A percentile compares a stretch with the other conserved stretches of the same genome.
Conservation (phyloP, 257 asterid species). For the Solanum dulcamara region DNA sequence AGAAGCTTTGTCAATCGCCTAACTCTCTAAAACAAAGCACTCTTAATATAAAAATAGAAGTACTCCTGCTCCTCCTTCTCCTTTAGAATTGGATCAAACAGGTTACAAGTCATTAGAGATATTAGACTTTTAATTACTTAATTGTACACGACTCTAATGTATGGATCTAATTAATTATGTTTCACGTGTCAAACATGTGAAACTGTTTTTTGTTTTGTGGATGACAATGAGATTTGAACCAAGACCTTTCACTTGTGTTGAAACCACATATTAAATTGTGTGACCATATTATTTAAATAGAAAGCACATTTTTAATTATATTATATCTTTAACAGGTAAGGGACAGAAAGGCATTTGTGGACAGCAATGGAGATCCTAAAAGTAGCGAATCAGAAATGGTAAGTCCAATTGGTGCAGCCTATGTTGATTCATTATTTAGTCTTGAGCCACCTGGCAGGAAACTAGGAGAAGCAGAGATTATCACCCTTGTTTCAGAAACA, state of each 20-base stretch:
- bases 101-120: not conserved
- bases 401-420: conserved; percentile 88
- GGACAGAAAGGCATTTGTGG: conserved; percentile 53
- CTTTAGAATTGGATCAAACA: not conserved
- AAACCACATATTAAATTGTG: not conserved
- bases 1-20: not conserved
- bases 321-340: conserved; percentile 11
- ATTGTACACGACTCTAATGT: not conserved
- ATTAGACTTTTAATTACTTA: not conserved
- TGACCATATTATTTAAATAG: not conserved
- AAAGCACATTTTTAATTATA: not conserved
- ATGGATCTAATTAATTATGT: not conserved
- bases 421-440: conserved; percentile 63
- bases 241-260: not conserved
- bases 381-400: conserved; percentile 46
- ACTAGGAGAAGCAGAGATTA: conserved; percentile 74
- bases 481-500: conserved; percentile 77
- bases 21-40: not conserved
- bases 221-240: not conserved
- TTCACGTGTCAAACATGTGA: not conserved
- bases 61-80: not conserved
- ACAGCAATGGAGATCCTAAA: conserved; percentile 28
- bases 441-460: conserved; percentile 49
- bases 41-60: not conserved
- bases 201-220: not conserved